Evolutionary conservation across 2,329 filamentous ascomycete genomes (phyloP).

Genomic region (Alternaria solani): DNA sequence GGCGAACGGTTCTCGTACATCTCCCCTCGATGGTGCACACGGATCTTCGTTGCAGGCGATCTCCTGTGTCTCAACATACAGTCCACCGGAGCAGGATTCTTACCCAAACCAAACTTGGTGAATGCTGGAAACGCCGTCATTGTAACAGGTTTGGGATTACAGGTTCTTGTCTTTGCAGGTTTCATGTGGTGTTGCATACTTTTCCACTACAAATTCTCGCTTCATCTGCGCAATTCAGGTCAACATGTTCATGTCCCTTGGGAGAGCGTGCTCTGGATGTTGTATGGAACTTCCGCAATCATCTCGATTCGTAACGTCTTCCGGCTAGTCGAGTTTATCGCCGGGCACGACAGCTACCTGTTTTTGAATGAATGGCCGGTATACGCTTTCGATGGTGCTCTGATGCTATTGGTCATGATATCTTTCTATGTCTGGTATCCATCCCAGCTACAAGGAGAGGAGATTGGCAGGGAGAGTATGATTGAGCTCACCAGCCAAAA

Average conservation of each 20-base stretch:
- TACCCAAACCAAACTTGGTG: slow-evolving; percentile 21
- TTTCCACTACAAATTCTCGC: slow-evolving; percentile 52
- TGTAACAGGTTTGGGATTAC: slow-evolving; percentile 63
- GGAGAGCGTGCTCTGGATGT: slow-evolving; percentile 41
- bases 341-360: slow-evolving; percentile 53
- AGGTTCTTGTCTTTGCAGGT: slow-evolving; percentile 65
- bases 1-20: slow-evolving; percentile 54
- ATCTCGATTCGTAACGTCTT: slow-evolving; percentile 58
- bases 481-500: slow-evolving; percentile 14
- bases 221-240: slow-evolving; percentile 28
- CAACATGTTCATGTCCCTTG: slow-evolving; percentile 33
- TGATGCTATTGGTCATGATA: slow-evolving; percentile 47
- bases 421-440: slow-evolving; percentile 20
- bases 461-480: slow-evolving; percentile 6
- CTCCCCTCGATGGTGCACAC: slow-evolving; percentile 56
- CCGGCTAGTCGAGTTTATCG: slow-evolving; percentile 56
- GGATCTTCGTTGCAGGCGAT: slow-evolving; percentile 63
- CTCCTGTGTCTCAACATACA: slow-evolving; percentile 61
- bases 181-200: slow-evolving; percentile 59
- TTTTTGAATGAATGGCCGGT: slow-evolving; percentile 60
- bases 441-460: slow-evolving; percentile 7
- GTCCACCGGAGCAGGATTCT: slow-evolving; percentile 53
- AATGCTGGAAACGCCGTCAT: slow-evolving; percentile 50
- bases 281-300: slow-evolving; percentile 49
- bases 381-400: slow-evolving; percentile 59